A percentile compares a stretch with the other conserved stretches of the same genome.
Evolutionary conservation across 768 basidiomycete genomes (phyloP).

Genomic region (Phaeotremella skinneri): DNA sequence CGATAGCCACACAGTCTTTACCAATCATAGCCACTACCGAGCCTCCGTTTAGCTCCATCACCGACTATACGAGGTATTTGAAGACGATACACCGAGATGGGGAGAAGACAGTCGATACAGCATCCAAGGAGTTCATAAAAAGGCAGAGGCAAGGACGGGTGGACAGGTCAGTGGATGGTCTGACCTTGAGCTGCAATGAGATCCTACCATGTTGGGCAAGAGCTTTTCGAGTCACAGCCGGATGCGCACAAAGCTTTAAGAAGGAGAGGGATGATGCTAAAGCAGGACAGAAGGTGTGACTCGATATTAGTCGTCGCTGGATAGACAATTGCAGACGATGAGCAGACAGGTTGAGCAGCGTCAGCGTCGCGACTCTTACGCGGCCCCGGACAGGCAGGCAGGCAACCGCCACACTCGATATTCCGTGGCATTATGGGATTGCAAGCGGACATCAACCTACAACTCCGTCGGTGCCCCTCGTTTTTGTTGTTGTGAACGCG

Average conservation of each 20-base stretch:
- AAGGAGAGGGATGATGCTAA: too few species aligned
- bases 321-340: too few species aligned
- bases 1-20: conserved; percentile 98
- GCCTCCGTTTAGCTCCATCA: conserved; percentile 90
- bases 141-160: not conserved
- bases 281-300: too few species aligned
- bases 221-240: not conserved
- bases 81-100: not conserved
- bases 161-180: not conserved
- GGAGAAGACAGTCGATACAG: too few species aligned
- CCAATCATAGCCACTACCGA: conserved; percentile 99
- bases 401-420: not conserved
- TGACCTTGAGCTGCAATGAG: not conserved
- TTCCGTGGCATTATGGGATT: not conserved
- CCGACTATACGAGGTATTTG: not conserved
- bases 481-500: too few species aligned
- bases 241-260: too few species aligned
- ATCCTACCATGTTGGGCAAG: conserved; percentile 36
- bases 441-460: too few species aligned
- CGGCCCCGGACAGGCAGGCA: not conserved
- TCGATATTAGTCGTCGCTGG: too few species aligned
- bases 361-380: not conserved
- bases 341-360: too few species aligned
- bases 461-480: too few species aligned
- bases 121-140: too few species aligned